Evolutionary conservation across 345 rosid genomes (phyloP).

Genomic region (Gossypium turneri): DNA sequence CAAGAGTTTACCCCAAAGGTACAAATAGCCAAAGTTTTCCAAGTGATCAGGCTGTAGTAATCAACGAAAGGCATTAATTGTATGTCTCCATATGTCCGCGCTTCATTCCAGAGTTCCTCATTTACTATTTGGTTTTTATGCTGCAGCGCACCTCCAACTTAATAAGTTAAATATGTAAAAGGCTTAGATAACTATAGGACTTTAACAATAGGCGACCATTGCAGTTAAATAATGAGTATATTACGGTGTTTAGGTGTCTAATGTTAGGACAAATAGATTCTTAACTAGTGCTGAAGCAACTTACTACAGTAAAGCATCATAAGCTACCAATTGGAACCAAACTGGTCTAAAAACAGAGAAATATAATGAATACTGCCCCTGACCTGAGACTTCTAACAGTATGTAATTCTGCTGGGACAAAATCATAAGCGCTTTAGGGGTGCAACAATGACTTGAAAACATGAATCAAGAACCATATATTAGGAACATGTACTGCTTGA

Average conservation of each 20-base stretch:
- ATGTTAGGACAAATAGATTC: neutral
- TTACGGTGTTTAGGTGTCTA: neutral
- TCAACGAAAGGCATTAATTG: constrained; percentile 98
- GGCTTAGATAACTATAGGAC: neutral
- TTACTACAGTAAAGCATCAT: neutral
- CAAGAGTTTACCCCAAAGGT: constrained; percentile 76
- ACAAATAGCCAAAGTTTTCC: constrained; percentile 97
- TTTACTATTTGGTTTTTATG: constrained; percentile 90
- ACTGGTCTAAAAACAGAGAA: neutral
- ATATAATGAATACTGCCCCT: neutral
- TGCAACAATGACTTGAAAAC: neutral
- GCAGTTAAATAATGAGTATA: constrained; percentile 3
- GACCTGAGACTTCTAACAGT: neutral
- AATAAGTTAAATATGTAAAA: constrained; percentile 18
- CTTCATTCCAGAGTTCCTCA: constrained; percentile 91
- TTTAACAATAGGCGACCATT: neutral
- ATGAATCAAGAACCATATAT: neutral
- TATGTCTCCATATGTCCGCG: constrained; percentile 71
- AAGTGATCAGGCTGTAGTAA: constrained; percentile 90
- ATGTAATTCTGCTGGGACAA: neutral
- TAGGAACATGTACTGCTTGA: neutral
- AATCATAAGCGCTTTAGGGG: neutral
- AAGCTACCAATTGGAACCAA: neutral
- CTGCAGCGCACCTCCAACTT: constrained; percentile 43
- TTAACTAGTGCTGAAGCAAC: neutral